Evolutionary conservation across 1,284 basidiomycete genomes (phyloP), one percentile per base, ranked within the genome.

Genomic region (Xerocomus tenax): DNA sequence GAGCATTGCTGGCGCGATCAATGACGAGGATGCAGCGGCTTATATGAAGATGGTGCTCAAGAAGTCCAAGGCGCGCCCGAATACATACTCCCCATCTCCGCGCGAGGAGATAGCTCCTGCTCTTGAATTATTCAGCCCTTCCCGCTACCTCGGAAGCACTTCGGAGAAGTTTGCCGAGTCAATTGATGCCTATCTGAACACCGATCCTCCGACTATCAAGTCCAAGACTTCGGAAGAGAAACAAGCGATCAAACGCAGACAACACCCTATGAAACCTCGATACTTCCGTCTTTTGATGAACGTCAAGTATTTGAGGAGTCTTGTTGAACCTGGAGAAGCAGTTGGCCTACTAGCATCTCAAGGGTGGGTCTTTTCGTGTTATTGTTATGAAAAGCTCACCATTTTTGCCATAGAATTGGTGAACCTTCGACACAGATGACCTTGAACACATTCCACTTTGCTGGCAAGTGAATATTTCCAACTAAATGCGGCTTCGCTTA

Each of bases 361-460:
- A 75, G 91, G 94, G 90, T 91, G 68, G 58, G 79, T 71, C 26
- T 45, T 35, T 30, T 44, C 19, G 12, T 23, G n/a, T 23, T 32
- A 3, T 35, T 29, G 12, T 42, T 19, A 5, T 7, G 9, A 35
- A 7, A 28, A 28, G 10, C 29, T 52, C 43, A 48, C 35, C 19
- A 35, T 45, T 43, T n/a, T 5, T 1, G 16, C 45, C 50, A 13
- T 55, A 93, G 93, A 74, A 83, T 99, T 42, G 96, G 96, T 53
- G 96, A 99, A 69, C 96, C 96, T 4, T 98, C 96, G 21, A 99
- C 96, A 1, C 96, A 99, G 68, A 99, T 99, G 96, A 99, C 96
- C 26, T 74, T 99, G 58, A 99, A 99, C 69, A 99, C 96, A 8
- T 99, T 99, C 82, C 96, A 99, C 75, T 97, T 98, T 67, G 93